These are phyloP conservation scores for Mycena chlorophos DNA, from an alignment of 768 basidiomycete genomes.

Conservation along the genomic window DNA sequence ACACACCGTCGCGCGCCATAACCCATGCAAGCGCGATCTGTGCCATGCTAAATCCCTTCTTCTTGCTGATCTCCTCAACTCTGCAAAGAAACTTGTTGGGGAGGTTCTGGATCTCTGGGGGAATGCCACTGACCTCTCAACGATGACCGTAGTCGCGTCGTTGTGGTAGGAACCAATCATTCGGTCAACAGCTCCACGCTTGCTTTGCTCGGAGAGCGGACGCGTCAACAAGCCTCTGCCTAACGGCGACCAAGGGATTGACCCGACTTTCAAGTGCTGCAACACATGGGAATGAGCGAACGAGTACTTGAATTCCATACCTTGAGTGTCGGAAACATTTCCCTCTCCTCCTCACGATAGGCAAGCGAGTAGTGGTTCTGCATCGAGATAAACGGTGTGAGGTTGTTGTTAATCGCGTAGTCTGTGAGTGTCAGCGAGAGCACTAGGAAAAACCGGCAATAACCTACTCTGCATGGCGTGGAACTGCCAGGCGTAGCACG, in stretches of 20 bases:
- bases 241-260: slow-evolving; percentile 62
- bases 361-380: slow-evolving; percentile 65
- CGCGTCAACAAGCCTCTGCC: slow-evolving; percentile 52
- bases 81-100: no score
- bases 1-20: slow-evolving; percentile 46
- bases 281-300: neutral
- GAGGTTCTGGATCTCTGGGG: no score
- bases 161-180: slow-evolving; percentile 22
- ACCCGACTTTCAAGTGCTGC: slow-evolving; percentile 54
- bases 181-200: slow-evolving; percentile 39
- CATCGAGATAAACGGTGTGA: slow-evolving; percentile 68
- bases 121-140: slow-evolving; percentile 26
- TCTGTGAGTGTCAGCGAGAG: slow-evolving; percentile 33
- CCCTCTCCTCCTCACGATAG: slow-evolving; percentile 67
- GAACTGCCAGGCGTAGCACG: slow-evolving; percentile 58
- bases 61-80: slow-evolving; percentile 57
- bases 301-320: slow-evolving; percentile 24
- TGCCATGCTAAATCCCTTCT: slow-evolving; percentile 54
- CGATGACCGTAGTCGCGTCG: slow-evolving; percentile 24
- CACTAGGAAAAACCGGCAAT: neutral
- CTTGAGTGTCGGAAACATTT: slow-evolving; percentile 62
- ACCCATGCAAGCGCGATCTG: slow-evolving; percentile 58
- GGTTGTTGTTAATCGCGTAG: slow-evolving; percentile 58
- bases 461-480: slow-evolving; percentile 56
- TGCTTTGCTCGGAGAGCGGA: slow-evolving; percentile 39